These are phyloP conservation scores for Durusdinium trenchii DNA, from an alignment of 73 alveolate species.

Conservation along the genomic window DNA sequence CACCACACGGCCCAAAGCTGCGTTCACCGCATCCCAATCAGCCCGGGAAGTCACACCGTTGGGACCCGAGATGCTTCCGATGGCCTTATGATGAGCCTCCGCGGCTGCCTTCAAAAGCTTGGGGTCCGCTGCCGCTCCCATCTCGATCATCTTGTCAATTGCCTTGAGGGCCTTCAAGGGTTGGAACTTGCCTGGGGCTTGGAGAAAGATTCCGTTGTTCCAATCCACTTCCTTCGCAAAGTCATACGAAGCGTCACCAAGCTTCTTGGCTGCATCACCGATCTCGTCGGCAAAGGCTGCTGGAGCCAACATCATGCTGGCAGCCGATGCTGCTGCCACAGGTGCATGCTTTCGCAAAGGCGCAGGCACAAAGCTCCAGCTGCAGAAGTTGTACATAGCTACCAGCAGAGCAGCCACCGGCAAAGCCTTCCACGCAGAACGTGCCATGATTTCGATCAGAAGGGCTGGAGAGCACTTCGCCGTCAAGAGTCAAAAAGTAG, in stretches of 20 bases:
- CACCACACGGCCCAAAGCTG: background rate
- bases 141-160: conserved; percentile 40
- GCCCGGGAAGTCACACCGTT: conserved; percentile 29
- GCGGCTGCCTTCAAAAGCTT: conserved; percentile 61
- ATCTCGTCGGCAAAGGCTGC: conserved; percentile 65
- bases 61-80: background rate
- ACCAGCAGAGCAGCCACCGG: background rate
- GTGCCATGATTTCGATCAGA: background rate
- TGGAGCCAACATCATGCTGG: conserved; percentile 48
- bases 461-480: too few relatives aligned
- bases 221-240: conserved; percentile 77
- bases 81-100: conserved; percentile 50
- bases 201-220: conserved; percentile 46
- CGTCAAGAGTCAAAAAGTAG: too few relatives aligned
- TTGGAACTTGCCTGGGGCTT: conserved; percentile 56
- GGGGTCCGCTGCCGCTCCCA: conserved; percentile 65
- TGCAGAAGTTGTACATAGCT: background rate
- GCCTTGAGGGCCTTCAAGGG: conserved; percentile 30
- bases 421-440: background rate
- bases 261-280: conserved; percentile 59
- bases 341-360: too few relatives aligned
- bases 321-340: conserved; percentile 1
- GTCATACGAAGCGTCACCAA: conserved; percentile 38
- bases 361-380: background rate
- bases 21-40: conserved; percentile 22